Conservation (phyloP, 495 filamentous ascomycete genomes). For the Evernia prunastri region DNA sequence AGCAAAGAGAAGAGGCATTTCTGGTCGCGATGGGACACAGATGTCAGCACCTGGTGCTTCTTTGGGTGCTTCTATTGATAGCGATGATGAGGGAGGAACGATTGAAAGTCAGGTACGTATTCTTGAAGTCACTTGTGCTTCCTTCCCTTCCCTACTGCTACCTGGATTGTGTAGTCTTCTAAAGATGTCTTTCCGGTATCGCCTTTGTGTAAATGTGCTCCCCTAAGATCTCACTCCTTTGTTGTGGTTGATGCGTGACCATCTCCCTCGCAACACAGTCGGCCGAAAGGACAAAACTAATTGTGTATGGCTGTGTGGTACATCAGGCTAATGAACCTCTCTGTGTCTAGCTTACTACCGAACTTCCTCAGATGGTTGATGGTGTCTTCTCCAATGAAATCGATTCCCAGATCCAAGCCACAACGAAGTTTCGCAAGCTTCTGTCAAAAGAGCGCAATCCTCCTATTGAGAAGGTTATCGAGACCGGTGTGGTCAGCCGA, state of each 20-base stretch:
- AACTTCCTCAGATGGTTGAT: conserved; percentile 94
- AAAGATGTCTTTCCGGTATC: neutral
- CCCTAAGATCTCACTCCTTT: neutral
- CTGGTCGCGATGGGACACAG: conserved; percentile 54
- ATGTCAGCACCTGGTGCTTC: conserved; percentile 72
- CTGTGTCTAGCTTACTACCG: conserved; percentile 75
- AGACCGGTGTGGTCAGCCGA: conserved; percentile 93
- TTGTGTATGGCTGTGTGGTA: neutral
- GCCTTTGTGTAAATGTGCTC: neutral
- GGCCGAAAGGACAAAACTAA: neutral
- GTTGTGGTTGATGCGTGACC: neutral
- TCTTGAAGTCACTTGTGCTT: neutral
- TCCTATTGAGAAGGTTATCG: conserved; percentile 97
- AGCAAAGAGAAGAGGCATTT: conserved; percentile 94
- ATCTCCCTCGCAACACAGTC: neutral
- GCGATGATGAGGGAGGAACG: conserved; percentile 90
- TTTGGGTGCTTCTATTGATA: conserved; percentile 82
- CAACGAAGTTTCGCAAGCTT: conserved; percentile 96
- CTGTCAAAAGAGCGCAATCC: conserved; percentile 98
- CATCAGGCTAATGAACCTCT: conserved; percentile 28
- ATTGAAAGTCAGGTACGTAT: conserved; percentile 91
- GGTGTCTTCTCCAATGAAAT: conserved; percentile 99
- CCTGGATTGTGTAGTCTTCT: neutral
- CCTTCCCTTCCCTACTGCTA: neutral
- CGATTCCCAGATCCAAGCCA: conserved; percentile 96